Conservation (phyloP, 768 basidiomycete genomes). For the Hirschioporus abietinus region DNA sequence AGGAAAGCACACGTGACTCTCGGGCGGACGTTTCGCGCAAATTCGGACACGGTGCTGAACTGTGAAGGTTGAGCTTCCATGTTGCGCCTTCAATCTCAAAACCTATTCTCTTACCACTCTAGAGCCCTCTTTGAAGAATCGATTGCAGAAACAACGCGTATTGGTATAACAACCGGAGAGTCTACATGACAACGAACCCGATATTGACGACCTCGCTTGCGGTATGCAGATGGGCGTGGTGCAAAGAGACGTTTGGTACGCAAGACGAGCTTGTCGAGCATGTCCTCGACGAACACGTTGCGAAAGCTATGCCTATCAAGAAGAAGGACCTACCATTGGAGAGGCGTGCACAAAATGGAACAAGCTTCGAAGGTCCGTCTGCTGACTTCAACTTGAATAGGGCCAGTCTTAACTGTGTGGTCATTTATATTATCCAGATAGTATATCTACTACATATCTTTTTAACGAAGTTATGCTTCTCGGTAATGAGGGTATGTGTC, state of each 20-base stretch:
- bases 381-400: not conserved
- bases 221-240: constrained; percentile 4
- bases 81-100: not conserved
- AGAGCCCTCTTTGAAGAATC: not conserved
- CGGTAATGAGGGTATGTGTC: not conserved
- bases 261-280: constrained; percentile 4
- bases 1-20: too few species aligned
- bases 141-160: not conserved
- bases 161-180: not conserved
- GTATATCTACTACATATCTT: not conserved
- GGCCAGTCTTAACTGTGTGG: not conserved
- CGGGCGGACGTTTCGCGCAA: too few species aligned
- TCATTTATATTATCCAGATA: not conserved
- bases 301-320: not conserved
- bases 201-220: not conserved
- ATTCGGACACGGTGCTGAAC: not conserved
- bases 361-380: not conserved
- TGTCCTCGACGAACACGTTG: not conserved
- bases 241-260: not conserved
- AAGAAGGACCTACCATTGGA: not conserved
- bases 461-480: not conserved
- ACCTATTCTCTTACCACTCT: not conserved
- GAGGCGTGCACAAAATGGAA: not conserved
- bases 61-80: not conserved
- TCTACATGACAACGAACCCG: not conserved